phyloP scores from a whole-genome alignment of 495 filamentous ascomycete species.

The Darksidea phi region DNA sequence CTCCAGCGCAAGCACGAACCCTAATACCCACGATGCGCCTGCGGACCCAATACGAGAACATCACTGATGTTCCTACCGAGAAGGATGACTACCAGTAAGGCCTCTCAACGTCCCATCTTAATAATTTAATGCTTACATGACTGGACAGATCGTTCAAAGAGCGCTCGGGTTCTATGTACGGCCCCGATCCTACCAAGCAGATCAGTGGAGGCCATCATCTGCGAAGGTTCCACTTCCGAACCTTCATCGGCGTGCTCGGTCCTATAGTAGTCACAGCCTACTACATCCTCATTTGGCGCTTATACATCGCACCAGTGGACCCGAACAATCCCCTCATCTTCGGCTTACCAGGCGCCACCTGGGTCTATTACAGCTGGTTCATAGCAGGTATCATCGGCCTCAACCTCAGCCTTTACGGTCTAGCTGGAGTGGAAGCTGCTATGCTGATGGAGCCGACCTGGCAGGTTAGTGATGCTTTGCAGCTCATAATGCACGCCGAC shows the following conservation, averaged over 20 bases:
- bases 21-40: background rate
- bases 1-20: background rate
- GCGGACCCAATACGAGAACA: background rate
- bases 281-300: background rate
- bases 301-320: background rate
- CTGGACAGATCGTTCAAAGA: background rate
- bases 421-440: slow-evolving; percentile 4
- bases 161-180: background rate
- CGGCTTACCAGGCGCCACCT: background rate
- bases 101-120: background rate
- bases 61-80: background rate
- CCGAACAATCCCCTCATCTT: background rate
- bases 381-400: background rate
- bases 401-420: background rate
- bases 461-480: background rate
- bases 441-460: slow-evolving; percentile 2
- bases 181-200: background rate
- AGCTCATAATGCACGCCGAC: slow-evolving; percentile 1
- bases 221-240: background rate
- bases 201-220: background rate
- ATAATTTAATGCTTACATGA: background rate
- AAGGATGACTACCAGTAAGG: background rate
- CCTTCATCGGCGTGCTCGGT: background rate
- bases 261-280: background rate
- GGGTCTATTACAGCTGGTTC: background rate